Evolutionary conservation across 2,329 filamentous ascomycete genomes (phyloP).

Genomic region (Fusarium liriodendri): DNA sequence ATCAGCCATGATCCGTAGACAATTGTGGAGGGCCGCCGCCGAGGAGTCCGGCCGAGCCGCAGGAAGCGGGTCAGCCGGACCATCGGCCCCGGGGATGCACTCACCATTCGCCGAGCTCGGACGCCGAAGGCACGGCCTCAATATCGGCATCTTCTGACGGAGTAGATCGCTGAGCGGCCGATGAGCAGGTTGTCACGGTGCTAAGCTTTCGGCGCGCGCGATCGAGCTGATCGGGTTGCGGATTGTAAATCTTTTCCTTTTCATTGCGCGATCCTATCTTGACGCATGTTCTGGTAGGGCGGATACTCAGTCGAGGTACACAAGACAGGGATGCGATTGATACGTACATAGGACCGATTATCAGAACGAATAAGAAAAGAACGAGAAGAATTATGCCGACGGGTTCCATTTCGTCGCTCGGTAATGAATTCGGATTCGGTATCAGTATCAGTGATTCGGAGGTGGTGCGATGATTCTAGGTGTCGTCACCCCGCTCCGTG

Average conservation of each 20-base stretch:
- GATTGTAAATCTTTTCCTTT: conserved; percentile 31
- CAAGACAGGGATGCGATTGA: not conserved
- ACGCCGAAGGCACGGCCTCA: conserved; percentile 27
- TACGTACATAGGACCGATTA: conserved; percentile 38
- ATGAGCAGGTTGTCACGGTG: conserved; percentile 44
- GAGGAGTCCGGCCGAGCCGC: conserved; percentile 7
- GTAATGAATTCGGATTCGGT: not conserved
- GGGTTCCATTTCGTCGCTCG: conserved; percentile 32
- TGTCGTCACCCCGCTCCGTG: conserved; percentile 2
- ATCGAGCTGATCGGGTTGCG: conserved; percentile 35
- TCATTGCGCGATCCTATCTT: conserved; percentile 23
- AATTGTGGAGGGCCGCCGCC: not conserved
- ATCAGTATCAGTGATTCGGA: not conserved
- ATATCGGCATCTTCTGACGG: conserved; percentile 23
- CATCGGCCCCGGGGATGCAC: conserved; percentile 14
- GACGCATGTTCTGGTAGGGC: conserved; percentile 29
- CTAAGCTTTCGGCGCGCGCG: conserved; percentile 45
- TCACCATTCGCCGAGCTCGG: conserved; percentile 44
- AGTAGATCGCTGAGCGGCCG: conserved; percentile 18
- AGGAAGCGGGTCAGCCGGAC: conserved; percentile 11
- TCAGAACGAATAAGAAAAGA: conserved; percentile 35
- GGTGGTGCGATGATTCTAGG: conserved; percentile 4
- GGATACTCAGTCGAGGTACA: conserved; percentile 3
- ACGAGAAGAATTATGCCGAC: conserved; percentile 42
- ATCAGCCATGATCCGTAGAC: conserved; percentile 7